A percentile compares a stretch with the other conserved stretches of the same genome.
Conservation (phyloP, 306 rosid genomes). For the Benincasa hispida region DNA sequence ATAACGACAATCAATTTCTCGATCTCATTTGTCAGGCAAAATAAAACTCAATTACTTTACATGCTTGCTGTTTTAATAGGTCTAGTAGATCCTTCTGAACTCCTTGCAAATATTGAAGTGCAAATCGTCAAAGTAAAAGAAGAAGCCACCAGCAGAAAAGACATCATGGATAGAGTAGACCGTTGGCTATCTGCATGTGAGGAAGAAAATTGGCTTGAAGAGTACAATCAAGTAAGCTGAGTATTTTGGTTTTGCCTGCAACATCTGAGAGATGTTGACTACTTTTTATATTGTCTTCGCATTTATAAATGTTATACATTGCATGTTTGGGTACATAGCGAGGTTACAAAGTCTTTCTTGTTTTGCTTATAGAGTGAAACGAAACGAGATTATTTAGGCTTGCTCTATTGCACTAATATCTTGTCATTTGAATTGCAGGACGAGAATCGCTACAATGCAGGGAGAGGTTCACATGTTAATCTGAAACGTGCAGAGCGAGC, state of each 20-base stretch:
- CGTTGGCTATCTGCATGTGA: conserved; percentile 92
- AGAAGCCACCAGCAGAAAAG: conserved; percentile 83
- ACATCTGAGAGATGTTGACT: neutral
- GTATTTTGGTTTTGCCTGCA: conserved; percentile 1
- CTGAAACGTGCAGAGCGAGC: conserved; percentile 97
- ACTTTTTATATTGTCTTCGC: neutral
- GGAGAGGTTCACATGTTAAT: conserved; percentile 87
- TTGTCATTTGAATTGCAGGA: conserved; percentile 40
- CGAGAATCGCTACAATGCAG: conserved; percentile 70
- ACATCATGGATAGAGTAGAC: conserved; percentile 73
- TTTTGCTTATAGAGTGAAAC: neutral
- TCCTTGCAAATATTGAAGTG: conserved; percentile 69
- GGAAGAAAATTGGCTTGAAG: conserved; percentile 97
- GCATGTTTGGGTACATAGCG: neutral
- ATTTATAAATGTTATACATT: neutral
- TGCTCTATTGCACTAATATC: neutral
- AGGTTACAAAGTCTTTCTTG: neutral
- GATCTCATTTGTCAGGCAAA: neutral
- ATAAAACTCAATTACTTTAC: neutral
- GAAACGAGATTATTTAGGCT: neutral
- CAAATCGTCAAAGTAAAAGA: conserved; percentile 64
- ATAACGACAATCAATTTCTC: neutral
- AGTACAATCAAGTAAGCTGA: conserved; percentile 67
- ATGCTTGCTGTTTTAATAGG: conserved; percentile 30
- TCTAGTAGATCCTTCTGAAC: conserved; percentile 82